phyloP scores from a whole-genome alignment of 1,139 yeast genomes.

The Hansenula lynferdii region DNA sequence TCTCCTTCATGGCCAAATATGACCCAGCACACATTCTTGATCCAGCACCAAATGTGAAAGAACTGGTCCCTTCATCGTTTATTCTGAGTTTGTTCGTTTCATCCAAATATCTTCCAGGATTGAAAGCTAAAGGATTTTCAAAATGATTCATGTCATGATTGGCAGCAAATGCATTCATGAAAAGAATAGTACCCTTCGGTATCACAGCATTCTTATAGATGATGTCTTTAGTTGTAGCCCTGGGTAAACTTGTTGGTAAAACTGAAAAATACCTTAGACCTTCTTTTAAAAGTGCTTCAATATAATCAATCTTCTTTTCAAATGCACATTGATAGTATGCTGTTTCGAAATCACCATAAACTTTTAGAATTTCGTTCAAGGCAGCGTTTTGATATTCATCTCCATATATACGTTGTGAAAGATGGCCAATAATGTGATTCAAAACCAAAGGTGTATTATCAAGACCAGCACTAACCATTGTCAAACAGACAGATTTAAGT shows the following conservation, averaged over 20 bases:
- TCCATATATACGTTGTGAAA: constrained; percentile 46
- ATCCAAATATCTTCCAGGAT: constrained; percentile 57
- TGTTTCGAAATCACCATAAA: constrained; percentile 31
- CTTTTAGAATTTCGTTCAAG: constrained; percentile 24
- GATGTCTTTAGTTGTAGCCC: constrained; percentile 50
- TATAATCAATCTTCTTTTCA: constrained; percentile 38
- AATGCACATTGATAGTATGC: constrained; percentile 46
- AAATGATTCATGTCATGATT: constrained; percentile 55
- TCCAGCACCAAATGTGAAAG: constrained; percentile 68
- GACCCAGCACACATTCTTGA: constrained; percentile 67
- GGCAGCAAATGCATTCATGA: constrained; percentile 69
- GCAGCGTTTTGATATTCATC: constrained; percentile 36
- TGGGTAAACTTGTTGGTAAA: constrained; percentile 62
- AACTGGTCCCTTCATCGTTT: constrained; percentile 29
- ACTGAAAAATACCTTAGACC: constrained; percentile 60
- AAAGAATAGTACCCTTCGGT: constrained; percentile 50
- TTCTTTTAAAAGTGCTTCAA: constrained; percentile 58
- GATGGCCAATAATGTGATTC: constrained; percentile 56
- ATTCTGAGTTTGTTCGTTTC: constrained; percentile 16
- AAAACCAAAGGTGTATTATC: constrained; percentile 69
- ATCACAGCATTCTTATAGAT: constrained; percentile 34
- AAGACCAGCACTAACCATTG: constrained; percentile 77
- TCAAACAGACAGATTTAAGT: constrained; percentile 57
- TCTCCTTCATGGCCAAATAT: constrained; percentile 55
- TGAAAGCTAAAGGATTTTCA: constrained; percentile 44